Conservation (phyloP, 306 rosid species). For the Myrica gale region DNA sequence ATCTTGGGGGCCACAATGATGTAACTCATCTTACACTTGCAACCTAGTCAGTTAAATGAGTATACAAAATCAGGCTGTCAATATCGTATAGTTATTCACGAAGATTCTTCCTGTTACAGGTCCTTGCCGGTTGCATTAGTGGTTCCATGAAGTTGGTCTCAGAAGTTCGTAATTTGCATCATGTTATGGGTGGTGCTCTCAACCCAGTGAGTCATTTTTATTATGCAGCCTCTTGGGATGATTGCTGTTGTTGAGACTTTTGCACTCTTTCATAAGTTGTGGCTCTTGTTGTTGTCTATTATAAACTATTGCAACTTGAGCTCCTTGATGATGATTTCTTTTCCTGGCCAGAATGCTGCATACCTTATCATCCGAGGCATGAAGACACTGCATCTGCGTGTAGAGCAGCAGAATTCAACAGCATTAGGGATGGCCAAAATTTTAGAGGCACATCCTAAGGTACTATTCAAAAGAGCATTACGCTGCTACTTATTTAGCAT, state of each 20-base stretch:
- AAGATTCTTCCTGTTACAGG: conserved; percentile 45
- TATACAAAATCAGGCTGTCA: neutral
- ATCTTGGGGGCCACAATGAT: conserved; percentile 92
- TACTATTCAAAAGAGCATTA: conserved; percentile 11
- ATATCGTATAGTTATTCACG: conserved; percentile 1
- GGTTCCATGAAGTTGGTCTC: conserved; percentile 70
- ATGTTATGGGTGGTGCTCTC: conserved; percentile 81
- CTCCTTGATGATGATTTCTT: conserved; percentile 9
- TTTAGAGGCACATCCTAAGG: conserved; percentile 99
- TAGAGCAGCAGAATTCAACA: conserved; percentile 87
- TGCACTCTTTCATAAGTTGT: conserved; percentile 6
- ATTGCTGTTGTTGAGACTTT: neutral
- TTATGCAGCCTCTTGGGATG: neutral
- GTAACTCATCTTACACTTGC: conserved; percentile 42
- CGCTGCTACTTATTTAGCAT: neutral
- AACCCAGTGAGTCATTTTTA: conserved; percentile 71
- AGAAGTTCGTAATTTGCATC: conserved; percentile 77
- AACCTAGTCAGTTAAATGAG: conserved; percentile 8
- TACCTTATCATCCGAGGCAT: conserved; percentile 92
- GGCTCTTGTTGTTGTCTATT: neutral
- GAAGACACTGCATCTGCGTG: conserved; percentile 96
- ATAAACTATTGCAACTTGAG: conserved; percentile 3
- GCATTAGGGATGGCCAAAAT: conserved; percentile 75
- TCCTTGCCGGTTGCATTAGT: conserved; percentile 81
- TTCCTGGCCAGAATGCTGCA: conserved; percentile 75